Evolutionary conservation across 345 rosid species (phyloP).

Genomic region (Durio zibethinus): DNA sequence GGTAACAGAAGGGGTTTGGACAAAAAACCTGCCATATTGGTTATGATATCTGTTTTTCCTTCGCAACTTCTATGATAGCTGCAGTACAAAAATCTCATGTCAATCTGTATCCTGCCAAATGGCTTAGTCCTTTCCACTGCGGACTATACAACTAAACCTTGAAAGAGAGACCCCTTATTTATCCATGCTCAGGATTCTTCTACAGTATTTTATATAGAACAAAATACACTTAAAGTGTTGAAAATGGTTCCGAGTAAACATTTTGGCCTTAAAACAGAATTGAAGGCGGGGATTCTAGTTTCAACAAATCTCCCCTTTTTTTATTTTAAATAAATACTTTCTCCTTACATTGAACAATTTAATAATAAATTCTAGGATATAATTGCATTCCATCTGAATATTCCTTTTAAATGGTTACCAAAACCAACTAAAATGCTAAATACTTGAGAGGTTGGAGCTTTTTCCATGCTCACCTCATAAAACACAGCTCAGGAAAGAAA

Average conservation of each 20-base stretch:
- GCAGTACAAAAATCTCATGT: background rate
- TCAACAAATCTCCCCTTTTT: too few relatives aligned
- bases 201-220: background rate
- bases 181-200: background rate
- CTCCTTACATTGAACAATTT: background rate
- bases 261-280: background rate
- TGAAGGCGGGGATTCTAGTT: background rate
- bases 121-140: background rate
- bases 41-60: background rate
- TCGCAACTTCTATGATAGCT: background rate
- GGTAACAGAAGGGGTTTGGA: constrained; percentile 6
- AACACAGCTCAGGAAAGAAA: background rate
- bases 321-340: background rate
- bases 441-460: background rate
- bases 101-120: background rate
- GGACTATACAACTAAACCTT: too few relatives aligned
- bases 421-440: background rate
- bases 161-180: too few relatives aligned
- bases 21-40: background rate
- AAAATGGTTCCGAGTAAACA: too few relatives aligned
- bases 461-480: background rate
- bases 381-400: background rate
- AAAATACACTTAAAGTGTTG: background rate
- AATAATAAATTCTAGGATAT: background rate
- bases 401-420: background rate